A percentile compares a stretch with the other conserved stretches of the same genome.
phyloP scores from a whole-genome alignment of 1,284 basidiomycete genomes.

The Boletellus deceptivus region DNA sequence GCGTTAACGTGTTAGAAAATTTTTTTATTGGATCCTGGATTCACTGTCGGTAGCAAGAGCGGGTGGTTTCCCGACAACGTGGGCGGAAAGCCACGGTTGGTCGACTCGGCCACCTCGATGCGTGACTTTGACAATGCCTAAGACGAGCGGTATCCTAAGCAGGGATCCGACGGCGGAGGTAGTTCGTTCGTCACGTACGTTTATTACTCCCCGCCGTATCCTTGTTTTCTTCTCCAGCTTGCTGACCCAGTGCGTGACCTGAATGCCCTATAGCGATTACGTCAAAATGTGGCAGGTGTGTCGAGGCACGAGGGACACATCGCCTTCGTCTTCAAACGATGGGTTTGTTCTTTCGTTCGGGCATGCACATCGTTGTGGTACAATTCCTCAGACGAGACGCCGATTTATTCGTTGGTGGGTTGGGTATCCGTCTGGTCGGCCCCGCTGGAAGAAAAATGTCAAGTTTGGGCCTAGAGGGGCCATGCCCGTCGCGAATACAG shows the following conservation, averaged over 20 bases:
- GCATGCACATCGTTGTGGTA: no score
- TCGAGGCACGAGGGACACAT: conserved; percentile 6
- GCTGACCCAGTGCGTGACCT: background rate
- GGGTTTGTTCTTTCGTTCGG: no score
- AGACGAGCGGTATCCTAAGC: conserved; percentile 57
- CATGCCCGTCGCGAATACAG: conserved; percentile 37
- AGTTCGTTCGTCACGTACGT: conserved; percentile 59
- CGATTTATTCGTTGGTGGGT: no score
- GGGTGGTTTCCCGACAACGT: conserved; percentile 82
- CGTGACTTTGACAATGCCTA: conserved; percentile 46
- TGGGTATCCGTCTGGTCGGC: no score
- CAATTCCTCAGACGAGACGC: no score
- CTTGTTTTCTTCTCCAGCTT: no score
- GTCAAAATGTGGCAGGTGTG: conserved; percentile 67
- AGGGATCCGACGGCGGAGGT: conserved; percentile 52
- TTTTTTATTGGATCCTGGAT: conserved; percentile 76
- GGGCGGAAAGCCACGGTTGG: conserved; percentile 75
- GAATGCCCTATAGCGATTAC: conserved; percentile 40
- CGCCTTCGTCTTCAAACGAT: no score
- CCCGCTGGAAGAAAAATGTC: no score
- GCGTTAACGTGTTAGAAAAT: background rate
- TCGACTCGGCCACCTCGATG: conserved; percentile 51
- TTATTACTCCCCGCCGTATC: no score
- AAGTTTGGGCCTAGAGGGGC: no score
- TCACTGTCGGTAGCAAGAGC: conserved; percentile 77